A percentile compares a stretch with the other conserved stretches of the same genome.
phyloP scores from a whole-genome alignment of 2,329 filamentous ascomycete species.

The Epichloe hybrida region DNA sequence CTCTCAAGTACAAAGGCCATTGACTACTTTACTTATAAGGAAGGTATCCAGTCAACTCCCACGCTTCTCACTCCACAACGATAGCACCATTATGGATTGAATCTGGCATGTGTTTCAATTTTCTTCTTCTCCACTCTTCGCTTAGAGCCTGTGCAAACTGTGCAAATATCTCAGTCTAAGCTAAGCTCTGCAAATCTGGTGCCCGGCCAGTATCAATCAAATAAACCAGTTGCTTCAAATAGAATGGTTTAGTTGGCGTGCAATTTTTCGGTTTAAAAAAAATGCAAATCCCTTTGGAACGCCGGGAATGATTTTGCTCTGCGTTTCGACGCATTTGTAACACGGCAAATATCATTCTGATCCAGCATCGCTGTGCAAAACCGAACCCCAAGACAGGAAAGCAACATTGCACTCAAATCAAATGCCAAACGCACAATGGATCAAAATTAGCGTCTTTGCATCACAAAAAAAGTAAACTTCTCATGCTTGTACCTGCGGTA shows the following conservation, averaged over 20 bases:
- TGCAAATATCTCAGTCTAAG: neutral
- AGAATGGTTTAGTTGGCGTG: neutral
- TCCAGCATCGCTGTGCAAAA: neutral
- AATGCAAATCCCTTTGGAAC: neutral
- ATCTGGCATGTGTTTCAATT: no score
- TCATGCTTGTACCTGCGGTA: constrained; percentile 39
- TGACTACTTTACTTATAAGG: no score
- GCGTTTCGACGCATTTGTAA: neutral
- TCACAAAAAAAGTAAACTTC: neutral
- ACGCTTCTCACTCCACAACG: no score
- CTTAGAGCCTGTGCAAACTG: neutral
- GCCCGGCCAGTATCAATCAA: neutral
- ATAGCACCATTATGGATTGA: no score
- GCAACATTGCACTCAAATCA: neutral
- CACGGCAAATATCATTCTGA: neutral
- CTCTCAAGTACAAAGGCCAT: no score
- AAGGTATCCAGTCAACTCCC: no score
- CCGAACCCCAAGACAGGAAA: neutral
- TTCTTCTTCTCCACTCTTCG: neutral
- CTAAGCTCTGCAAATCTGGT: neutral
- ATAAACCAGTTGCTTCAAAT: neutral
- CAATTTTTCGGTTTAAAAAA: neutral
- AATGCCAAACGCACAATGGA: neutral
- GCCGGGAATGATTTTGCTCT: neutral
- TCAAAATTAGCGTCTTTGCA: neutral